Evolutionary conservation across 1,284 basidiomycete genomes (phyloP).

Genomic region (Clitocybe nebularis): DNA sequence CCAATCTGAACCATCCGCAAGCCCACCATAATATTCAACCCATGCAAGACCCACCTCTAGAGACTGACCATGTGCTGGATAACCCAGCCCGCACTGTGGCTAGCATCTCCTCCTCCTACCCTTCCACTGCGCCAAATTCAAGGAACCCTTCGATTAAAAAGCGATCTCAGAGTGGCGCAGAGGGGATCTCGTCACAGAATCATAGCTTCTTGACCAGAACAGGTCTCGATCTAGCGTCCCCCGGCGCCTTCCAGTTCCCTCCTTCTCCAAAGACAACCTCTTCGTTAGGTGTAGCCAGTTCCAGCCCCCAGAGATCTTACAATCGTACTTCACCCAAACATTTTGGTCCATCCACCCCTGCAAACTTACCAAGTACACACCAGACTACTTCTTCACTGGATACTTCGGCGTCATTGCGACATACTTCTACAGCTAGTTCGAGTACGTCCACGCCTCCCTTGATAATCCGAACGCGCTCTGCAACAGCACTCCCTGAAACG

Average conservation of each 20-base stretch:
- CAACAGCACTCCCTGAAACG: slow-evolving; percentile 42
- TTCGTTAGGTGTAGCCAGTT: slow-evolving; percentile 15
- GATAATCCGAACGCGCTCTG: slow-evolving; percentile 47
- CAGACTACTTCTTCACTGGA: slow-evolving; percentile 55
- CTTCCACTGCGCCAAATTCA: slow-evolving; percentile 9
- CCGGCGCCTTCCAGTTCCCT: slow-evolving; percentile 41
- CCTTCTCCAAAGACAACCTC: slow-evolving; percentile 18
- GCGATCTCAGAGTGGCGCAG: slow-evolving; percentile 41
- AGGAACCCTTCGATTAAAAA: slow-evolving; percentile 23
- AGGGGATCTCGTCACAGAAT: slow-evolving; percentile 23
- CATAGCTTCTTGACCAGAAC: slow-evolving; percentile 10
- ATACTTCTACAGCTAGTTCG: slow-evolving; percentile 26
- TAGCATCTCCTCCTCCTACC: slow-evolving; percentile 13
- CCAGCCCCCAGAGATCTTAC: slow-evolving; percentile 12
- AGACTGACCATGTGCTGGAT: too few species aligned
- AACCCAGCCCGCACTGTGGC: slow-evolving; percentile 1
- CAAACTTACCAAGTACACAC: slow-evolving; percentile 31
- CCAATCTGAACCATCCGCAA: not conserved
- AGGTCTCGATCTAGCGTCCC: slow-evolving; percentile 39
- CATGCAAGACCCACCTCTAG: too few species aligned
- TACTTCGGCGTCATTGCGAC: slow-evolving; percentile 32
- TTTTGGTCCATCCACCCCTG: slow-evolving; percentile 20
- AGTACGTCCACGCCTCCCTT: slow-evolving; percentile 31
- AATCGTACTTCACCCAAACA: slow-evolving; percentile 27
- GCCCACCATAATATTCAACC: not conserved